Evolutionary conservation across 2,329 filamentous ascomycete genomes (phyloP), one percentile per base, ranked within the genome.

Genomic region (Paecilomyces formosus): DNA sequence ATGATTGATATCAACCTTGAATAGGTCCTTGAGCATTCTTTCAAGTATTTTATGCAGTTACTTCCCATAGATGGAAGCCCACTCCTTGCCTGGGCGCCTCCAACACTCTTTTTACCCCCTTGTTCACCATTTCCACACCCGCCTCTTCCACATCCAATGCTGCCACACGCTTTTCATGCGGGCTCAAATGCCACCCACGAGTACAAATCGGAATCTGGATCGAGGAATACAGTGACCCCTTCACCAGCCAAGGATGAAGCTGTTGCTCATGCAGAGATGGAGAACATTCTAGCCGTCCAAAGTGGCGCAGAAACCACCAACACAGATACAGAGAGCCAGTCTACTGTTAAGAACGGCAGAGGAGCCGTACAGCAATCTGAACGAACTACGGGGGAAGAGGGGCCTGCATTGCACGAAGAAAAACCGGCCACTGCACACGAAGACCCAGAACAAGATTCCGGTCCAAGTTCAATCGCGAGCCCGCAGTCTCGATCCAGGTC

Each of bases 51-150:
- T 55, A 54, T 68, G 54, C 54, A 18, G 4, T 57, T 62, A 12
- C 58, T 64, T 54, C 57, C 60, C 8, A 58, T 65, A 56, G 65
- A 66, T 5, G 58, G 58, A 2, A 63, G 56, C n/a, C 61, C 60
- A 1, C 21, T 61, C 5, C 52, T 57, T 7, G 56, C 59, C 22
- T 30, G n/a, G 49, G 30, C 39, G 5, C 39, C n/a, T 52, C 35
- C 55, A 15, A 13, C n/a, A 15, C 21, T 31, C 55, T 55, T 22
- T 54, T 60, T 39, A 45, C n/a, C 56, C 26, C 24, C 49, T 33
- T 49, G 50, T 28, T 21, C 55, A 18, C 28, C 39, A 30, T 8
- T 26, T 15, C 22, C n/a, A 18, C 8, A 24, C n/a, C 35, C 39
- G n/a, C 39, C 39, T 9, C 39, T 26, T 8, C 39, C 18, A 13